These are phyloP conservation scores for Cyathus striatus DNA, from an alignment of 768 basidiomycete genomes.

Conservation along the genomic window DNA sequence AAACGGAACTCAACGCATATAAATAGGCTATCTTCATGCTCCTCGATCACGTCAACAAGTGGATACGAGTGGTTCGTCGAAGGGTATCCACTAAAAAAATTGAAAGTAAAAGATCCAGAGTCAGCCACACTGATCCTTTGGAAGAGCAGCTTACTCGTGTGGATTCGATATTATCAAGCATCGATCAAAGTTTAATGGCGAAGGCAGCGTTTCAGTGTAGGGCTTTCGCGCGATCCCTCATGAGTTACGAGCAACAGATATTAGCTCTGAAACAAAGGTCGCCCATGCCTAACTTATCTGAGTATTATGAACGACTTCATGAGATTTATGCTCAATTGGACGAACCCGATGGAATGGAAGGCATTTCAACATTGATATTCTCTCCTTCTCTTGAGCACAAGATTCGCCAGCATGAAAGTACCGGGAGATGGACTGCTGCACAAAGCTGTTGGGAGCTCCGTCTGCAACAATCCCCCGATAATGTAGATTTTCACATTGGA, in stretches of 20 bases:
- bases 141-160: conserved; percentile 65
- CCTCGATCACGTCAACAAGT: conserved; percentile 91
- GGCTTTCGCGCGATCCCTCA: conserved; percentile 88
- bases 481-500: conserved; percentile 84
- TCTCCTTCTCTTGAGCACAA: conserved; percentile 92
- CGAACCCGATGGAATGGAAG: conserved; percentile 99
- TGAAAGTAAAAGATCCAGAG: conserved; percentile 46
- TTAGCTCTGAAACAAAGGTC: conserved; percentile 41
- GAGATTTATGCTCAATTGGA: conserved; percentile 95
- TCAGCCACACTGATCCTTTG: conserved; percentile 28
- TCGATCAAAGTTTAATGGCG: conserved; percentile 86
- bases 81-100: conserved; percentile 45
- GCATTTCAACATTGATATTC: conserved; percentile 83
- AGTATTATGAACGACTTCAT: conserved; percentile 85
- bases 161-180: conserved; percentile 77
- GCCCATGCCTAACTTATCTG: conserved; percentile 47
- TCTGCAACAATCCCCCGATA: conserved; percentile 86
- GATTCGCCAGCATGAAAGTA: conserved; percentile 96
- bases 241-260: conserved; percentile 91
- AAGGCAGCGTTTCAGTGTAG: conserved; percentile 93
- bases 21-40: conserved; percentile 88
- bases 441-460: conserved; percentile 99
- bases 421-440: conserved; percentile 94
- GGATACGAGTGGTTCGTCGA: conserved; percentile 75
- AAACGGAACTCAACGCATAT: conserved; percentile 1